Conservation (phyloP, 2,329 filamentous ascomycete species). For the Aspergillus melleus region DNA sequence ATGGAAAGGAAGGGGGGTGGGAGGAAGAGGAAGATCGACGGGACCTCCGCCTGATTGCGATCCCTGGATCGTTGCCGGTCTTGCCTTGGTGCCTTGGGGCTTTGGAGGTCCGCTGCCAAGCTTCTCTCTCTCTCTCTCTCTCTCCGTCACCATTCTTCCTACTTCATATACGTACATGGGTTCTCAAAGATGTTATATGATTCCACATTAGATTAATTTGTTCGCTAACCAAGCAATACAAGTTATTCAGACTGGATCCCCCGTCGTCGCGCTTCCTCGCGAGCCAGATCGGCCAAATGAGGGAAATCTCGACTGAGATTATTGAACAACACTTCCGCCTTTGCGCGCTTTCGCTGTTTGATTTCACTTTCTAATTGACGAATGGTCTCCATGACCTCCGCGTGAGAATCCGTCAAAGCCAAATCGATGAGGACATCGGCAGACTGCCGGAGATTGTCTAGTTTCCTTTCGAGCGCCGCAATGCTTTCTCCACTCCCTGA, state of each 20-base stretch:
- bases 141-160: too few relatives aligned
- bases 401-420: slow-evolving; percentile 26
- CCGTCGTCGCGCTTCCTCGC: slow-evolving; percentile 21
- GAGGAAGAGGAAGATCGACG: background rate
- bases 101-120: too few relatives aligned
- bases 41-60: slow-evolving; percentile 5
- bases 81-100: too few relatives aligned
- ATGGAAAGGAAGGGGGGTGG: too few relatives aligned
- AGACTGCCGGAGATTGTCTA: slow-evolving; percentile 23
- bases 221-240: background rate
- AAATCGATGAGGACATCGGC: slow-evolving; percentile 26
- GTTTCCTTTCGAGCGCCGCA: slow-evolving; percentile 19
- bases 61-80: too few relatives aligned
- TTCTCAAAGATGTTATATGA: too few relatives aligned
- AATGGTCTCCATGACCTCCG: slow-evolving; percentile 22
- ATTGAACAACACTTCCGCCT: slow-evolving; percentile 17
- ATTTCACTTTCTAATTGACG: slow-evolving; percentile 18
- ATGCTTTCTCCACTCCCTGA: slow-evolving; percentile 13
- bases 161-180: too few relatives aligned
- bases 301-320: slow-evolving; percentile 20
- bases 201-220: too few relatives aligned
- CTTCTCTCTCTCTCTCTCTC: too few relatives aligned
- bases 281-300: slow-evolving; percentile 18
- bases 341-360: slow-evolving; percentile 15
- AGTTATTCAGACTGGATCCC: slow-evolving; percentile 8